Percentiles rank a stretch among this genome's conserved stretches.
phyloP scores from a whole-genome alignment of 306 rosid species.

The Medicago truncatula region DNA sequence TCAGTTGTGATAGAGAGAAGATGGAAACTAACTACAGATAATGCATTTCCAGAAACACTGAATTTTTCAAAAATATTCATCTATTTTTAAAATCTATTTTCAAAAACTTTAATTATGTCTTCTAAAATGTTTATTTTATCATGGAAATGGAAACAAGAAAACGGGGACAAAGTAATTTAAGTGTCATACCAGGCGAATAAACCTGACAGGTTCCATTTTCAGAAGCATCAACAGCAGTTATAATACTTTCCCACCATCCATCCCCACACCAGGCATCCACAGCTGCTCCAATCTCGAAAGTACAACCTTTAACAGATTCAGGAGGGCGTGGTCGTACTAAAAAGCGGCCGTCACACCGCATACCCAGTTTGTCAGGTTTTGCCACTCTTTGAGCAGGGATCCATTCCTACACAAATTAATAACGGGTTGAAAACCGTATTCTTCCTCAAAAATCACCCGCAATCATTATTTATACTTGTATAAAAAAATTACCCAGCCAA shows the following conservation, averaged over 20 bases:
- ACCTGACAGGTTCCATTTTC: constrained; percentile 62
- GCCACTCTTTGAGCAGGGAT: constrained; percentile 68
- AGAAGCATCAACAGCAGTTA: constrained; percentile 52
- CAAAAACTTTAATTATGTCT: not conserved
- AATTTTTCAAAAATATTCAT: not conserved
- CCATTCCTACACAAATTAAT: constrained; percentile 74
- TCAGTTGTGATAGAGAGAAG: no score
- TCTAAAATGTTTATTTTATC: not conserved
- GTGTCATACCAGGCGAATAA: constrained; percentile 72
- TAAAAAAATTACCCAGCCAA: not conserved
- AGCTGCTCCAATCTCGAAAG: constrained; percentile 62
- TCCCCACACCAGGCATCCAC: constrained; percentile 90
- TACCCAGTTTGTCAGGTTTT: constrained; percentile 71
- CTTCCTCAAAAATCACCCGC: constrained; percentile 23
- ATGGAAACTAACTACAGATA: not conserved
- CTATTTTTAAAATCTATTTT: not conserved
- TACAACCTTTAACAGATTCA: constrained; percentile 33
- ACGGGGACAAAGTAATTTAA: not conserved
- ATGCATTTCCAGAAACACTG: not conserved
- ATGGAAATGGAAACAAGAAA: not conserved
- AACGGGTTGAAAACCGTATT: constrained; percentile 38
- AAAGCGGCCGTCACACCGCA: constrained; percentile 74
- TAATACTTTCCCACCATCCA: constrained; percentile 93
- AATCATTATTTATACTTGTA: constrained; percentile 8
- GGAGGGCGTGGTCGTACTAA: constrained; percentile 70